Evolutionary conservation across 2,329 filamentous ascomycete species (phyloP).

Genomic region (Colletotrichum salicis): DNA sequence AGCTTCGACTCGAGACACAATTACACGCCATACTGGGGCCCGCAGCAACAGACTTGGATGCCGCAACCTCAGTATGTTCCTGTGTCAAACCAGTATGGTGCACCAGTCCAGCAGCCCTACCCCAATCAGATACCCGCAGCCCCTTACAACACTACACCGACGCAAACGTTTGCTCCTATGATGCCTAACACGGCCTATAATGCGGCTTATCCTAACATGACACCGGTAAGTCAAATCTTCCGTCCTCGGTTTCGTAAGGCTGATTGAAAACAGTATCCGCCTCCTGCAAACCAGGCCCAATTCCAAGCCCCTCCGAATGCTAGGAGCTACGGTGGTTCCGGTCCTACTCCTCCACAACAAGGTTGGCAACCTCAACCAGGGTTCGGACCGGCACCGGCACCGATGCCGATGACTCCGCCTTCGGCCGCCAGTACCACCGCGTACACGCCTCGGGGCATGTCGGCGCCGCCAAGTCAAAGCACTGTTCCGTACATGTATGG

Average conservation of each 20-base stretch:
- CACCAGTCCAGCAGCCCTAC: conserved; percentile 55
- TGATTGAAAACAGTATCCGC: conserved; percentile 28
- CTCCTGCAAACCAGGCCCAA: conserved; percentile 38
- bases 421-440: conserved; percentile 37
- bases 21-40: conserved; percentile 75
- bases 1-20: conserved; percentile 74
- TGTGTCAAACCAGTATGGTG: conserved; percentile 53
- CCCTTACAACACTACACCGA: conserved; percentile 54
- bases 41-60: conserved; percentile 68
- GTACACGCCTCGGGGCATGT: conserved; percentile 44
- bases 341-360: conserved; percentile 43
- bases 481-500: conserved; percentile 78
- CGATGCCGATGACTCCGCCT: conserved; percentile 42
- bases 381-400: conserved; percentile 44
- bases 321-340: conserved; percentile 49
- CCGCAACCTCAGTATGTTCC: conserved; percentile 64
- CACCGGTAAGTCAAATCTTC: conserved; percentile 54
- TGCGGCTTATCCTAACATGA: conserved; percentile 54
- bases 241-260: background rate
- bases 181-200: conserved; percentile 53
- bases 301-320: conserved; percentile 42
- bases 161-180: conserved; percentile 56
- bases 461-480: conserved; percentile 36
- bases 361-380: conserved; percentile 49
- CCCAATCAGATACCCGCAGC: conserved; percentile 56